Evolutionary conservation across 179 eudicot genomes (phyloP).

Genomic region (Amaranthus tricolor): DNA sequence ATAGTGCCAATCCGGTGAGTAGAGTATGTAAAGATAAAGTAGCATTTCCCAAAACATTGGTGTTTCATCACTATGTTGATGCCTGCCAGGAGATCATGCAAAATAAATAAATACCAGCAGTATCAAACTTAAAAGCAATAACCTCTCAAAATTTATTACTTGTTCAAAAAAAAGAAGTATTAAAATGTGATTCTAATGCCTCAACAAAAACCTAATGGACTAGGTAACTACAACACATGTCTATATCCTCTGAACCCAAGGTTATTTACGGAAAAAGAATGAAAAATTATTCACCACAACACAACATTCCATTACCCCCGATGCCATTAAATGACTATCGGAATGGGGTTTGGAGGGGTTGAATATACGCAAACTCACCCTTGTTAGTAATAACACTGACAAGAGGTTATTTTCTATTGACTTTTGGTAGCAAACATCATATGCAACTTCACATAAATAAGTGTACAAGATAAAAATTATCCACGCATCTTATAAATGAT

Average conservation of each 20-base stretch:
- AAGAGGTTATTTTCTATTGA: too few relatives aligned
- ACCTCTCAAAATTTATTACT: too few relatives aligned
- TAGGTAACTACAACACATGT: not conserved
- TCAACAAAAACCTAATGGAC: not conserved
- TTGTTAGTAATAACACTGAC: too few relatives aligned
- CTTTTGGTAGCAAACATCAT: too few relatives aligned
- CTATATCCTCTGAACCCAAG: not conserved
- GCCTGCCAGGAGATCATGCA: slow-evolving; percentile 45
- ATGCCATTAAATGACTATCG: too few relatives aligned
- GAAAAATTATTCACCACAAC: too few relatives aligned
- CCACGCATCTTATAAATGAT: not conserved
- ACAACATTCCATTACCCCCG: too few relatives aligned
- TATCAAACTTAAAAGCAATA: not conserved
- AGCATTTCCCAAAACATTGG: slow-evolving; percentile 99
- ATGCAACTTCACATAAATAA: too few relatives aligned
- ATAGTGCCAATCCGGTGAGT: slow-evolving; percentile 96
- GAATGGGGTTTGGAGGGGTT: too few relatives aligned
- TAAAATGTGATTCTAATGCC: not conserved
- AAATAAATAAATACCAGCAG: slow-evolving; percentile 3
- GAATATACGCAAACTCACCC: too few relatives aligned
- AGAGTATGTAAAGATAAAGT: slow-evolving; percentile 83
- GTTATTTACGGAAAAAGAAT: not conserved
- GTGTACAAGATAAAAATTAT: not conserved
- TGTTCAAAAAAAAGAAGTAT: too few relatives aligned
- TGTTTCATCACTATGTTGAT: slow-evolving; percentile 91